Evolutionary conservation across 352 stramenopile genomes (phyloP), one percentile per base, ranked within the genome.

Genomic region (Phytophthora rubi): DNA sequence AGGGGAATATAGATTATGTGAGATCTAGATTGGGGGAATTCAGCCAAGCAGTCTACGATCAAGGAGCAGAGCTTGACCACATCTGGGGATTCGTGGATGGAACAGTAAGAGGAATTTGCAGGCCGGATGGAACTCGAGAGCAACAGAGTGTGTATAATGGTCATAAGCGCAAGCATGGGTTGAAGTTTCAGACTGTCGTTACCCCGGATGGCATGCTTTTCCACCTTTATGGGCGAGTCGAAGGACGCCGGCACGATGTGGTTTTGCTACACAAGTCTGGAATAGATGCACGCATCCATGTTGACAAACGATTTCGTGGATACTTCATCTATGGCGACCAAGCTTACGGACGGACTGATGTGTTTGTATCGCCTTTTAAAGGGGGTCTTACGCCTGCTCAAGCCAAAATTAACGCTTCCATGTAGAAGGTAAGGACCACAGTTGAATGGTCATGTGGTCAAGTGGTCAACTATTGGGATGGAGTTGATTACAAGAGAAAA

Each of bases 281-380:
- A 33, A 10, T 15, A 13, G 26, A 30, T 30, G 26, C 26, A 30
- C 26, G 26, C 26, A 30, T 30, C 26, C 2, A 3, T 30, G 58
- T 58, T 30, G 6, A 59, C 47, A 39, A 7, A 5, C 0, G 39
- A 37, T 56, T 56, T 18, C 13, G 16, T n/a, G 51, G 26, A 6
- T 56, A 35, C 16, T 56, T 56, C 10, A 42, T 56, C 8, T 56
- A 56, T 21, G 51, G 28, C 8, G 51, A 56, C 18, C 51, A 56
- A 56, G 51, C 23, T 44, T 56, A 42, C 30, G 28, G 28, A n/a
- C 51, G 51, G 4, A 56, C 51, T 0, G 51, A 56, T 33, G 51
- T 56, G 1, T 56, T 56, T 42, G 16, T 42, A 42, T 56, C 51
- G 23, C 51, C 51, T 16, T 42, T 39, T 10, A 56, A 42, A 21